Percentiles rank a stretch among this genome's conserved stretches.
Conservation (phyloP, 768 basidiomycete genomes). For the Rubroboletus pulcherrimus region DNA sequence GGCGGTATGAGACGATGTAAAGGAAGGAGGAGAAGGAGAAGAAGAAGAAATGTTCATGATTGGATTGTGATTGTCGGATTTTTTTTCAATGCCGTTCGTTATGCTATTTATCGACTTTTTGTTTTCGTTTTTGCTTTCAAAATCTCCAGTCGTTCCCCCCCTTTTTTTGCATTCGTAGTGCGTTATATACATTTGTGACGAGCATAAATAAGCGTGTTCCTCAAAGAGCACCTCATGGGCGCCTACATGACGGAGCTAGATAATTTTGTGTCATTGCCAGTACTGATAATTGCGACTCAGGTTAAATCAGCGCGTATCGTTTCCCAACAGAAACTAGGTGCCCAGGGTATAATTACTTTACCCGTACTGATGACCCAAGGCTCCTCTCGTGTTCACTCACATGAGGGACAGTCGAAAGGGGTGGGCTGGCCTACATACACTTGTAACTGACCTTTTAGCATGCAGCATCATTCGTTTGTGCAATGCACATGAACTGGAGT, state of each 20-base stretch:
- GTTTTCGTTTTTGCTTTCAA: conserved; percentile 1
- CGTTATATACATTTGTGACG: neutral
- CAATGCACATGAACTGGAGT: neutral
- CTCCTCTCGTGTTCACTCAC: no score
- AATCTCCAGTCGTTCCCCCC: neutral
- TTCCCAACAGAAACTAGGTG: no score
- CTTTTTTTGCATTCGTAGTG: neutral
- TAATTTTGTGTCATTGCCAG: no score
- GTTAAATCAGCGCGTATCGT: no score
- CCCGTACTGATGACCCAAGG: no score
- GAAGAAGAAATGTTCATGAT: neutral
- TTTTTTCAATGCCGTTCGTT: conserved; percentile 2
- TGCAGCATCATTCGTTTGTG: neutral
- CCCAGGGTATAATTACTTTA: no score
- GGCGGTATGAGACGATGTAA: conserved; percentile 7
- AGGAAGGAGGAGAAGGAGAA: no score
- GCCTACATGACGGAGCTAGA: no score
- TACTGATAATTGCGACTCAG: no score
- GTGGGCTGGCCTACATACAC: neutral
- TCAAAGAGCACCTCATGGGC: no score
- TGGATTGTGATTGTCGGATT: neutral
- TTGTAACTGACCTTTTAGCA: neutral
- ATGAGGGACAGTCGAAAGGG: no score
- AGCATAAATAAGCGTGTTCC: no score
- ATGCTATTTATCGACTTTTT: conserved; percentile 11